A percentile compares a stretch with the other conserved stretches of the same genome.
These are phyloP conservation scores for Pseudophaeomoniella oleicola DNA, from an alignment of 2,329 filamentous ascomycete genomes.

Conservation along the genomic window DNA sequence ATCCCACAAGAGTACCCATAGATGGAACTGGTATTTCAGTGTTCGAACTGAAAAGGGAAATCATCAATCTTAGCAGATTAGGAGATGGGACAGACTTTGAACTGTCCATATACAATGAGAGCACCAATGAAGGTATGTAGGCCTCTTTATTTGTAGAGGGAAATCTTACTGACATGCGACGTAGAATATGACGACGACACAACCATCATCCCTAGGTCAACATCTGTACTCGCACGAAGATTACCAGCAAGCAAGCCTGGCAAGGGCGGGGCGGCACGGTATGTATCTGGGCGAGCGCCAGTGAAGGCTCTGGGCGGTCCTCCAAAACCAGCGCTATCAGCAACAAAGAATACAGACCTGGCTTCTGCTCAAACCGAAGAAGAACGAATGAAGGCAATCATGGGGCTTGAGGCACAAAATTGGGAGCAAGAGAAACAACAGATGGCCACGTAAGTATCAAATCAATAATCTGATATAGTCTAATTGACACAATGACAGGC, in stretches of 20 bases:
- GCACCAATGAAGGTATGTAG: constrained; percentile 72
- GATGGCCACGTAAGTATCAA: constrained; percentile 56
- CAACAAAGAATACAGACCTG: constrained; percentile 22
- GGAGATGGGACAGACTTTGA: constrained; percentile 96
- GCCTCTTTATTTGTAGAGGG: too few species aligned
- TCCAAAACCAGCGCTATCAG: constrained; percentile 44
- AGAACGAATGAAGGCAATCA: constrained; percentile 84
- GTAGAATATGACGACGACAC: constrained; percentile 96
- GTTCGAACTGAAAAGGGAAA: constrained; percentile 97
- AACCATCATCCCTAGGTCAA: constrained; percentile 89
- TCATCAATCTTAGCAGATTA: constrained; percentile 84
- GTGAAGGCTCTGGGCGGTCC: constrained; percentile 66
- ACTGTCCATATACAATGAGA: constrained; percentile 83
- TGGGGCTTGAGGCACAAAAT: constrained; percentile 75
- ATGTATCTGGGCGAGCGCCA: constrained; percentile 93
- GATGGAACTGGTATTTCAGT: constrained; percentile 96
- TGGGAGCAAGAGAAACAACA: constrained; percentile 91
- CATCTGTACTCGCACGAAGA: constrained; percentile 78
- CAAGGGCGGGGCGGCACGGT: constrained; percentile 79
- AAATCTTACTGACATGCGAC: constrained; percentile 13
- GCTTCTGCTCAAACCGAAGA: constrained; percentile 69
- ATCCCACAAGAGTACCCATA: constrained; percentile 86
- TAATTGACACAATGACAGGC: constrained; percentile 13
- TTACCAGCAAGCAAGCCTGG: constrained; percentile 73
- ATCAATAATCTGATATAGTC: neutral